Percentiles rank a stretch among this genome's conserved stretches.
Conservation (phyloP, 2,329 filamentous ascomycete genomes). For the Colletotrichum salicis region DNA sequence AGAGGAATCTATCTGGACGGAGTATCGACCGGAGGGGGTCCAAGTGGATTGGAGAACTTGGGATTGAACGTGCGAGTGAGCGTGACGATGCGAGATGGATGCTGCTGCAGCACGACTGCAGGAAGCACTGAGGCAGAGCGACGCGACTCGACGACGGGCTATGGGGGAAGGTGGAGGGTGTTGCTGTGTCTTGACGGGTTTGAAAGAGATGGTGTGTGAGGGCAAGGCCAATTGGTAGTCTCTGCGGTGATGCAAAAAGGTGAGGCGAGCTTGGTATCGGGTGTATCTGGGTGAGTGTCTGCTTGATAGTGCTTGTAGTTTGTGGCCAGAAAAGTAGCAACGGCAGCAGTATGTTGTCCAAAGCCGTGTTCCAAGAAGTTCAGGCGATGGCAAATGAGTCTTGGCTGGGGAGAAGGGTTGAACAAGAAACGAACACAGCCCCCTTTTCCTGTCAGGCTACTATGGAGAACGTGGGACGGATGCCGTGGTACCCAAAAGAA, state of each 20-base stretch:
- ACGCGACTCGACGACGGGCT: neutral
- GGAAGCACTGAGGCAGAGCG: neutral
- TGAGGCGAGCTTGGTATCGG: neutral
- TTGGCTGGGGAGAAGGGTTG: conserved; percentile 15
- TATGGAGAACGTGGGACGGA: conserved; percentile 30
- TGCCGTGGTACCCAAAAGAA: conserved; percentile 10
- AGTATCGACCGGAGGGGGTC: conserved; percentile 25
- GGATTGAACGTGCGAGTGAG: conserved; percentile 2
- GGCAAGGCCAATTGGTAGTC: conserved; percentile 28
- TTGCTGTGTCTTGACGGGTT: neutral
- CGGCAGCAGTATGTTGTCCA: neutral
- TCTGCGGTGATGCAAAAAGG: conserved; percentile 16
- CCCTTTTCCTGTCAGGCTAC: conserved; percentile 34
- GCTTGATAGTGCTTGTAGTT: neutral
- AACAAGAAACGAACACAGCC: conserved; percentile 34
- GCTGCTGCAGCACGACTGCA: neutral
- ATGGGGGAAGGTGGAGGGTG: conserved; percentile 2
- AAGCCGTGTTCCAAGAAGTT: conserved; percentile 28
- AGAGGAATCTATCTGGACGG: conserved; percentile 15
- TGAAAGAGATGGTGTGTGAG: conserved; percentile 27
- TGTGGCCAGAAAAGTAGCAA: neutral
- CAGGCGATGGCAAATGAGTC: conserved; percentile 19
- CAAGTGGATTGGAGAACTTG: conserved; percentile 8
- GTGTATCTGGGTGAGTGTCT: neutral
- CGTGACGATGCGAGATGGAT: conserved; percentile 3